Base-by-base conservation (phyloP, 768 basidiomycete genomes). In the Strobilomyces dryophilus region DNA sequence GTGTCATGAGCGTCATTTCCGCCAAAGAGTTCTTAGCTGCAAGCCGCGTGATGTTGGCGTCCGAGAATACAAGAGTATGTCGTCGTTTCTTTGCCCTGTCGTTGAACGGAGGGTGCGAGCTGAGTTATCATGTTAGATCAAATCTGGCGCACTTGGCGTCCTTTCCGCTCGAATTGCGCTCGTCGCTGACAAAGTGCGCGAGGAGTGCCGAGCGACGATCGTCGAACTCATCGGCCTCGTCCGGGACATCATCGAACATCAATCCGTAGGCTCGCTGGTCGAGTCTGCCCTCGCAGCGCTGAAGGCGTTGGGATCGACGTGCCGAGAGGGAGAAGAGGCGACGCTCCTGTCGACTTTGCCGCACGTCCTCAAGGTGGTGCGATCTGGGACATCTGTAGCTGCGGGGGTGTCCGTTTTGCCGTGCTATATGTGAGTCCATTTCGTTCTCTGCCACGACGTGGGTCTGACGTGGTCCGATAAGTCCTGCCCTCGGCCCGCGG, bases 401-500 rank as follows among this genome's bases (percentile, higher is more conserved):
- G 61, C 71, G 11, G 83, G 84, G 2, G 55, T 91, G 51, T 69
- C 75, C 3, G 76, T 84, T 2, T 66, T 94, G 29, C 68, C 79
- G 5, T 74, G 81, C 32, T 74, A 93, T 52, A 74, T 81, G 87
- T 92, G 80, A 76, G 51, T 43, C 34, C 9, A 46, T 27, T 49
- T n/a, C n/a, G 8, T n/a, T n/a, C 9, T n/a, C 0, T 10, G 6
- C 20, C 24, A 24, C 24, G 2, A 24, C 24, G 24, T 24, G 39
- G 10, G 34, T n/a, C 58, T 60, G 45, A 67, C 7, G 12, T 18
- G 39, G 41, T 32, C 34, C 42, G 15, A 61, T 17, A 35, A 95
- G 92, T 18, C 66, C 76, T 18, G 83, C 85, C 43, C 79, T 98
- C 20, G 92, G 91, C 0, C 92, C 95, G 11, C 85, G 95, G 0